These are phyloP conservation scores for Tetrahymena elliotti DNA, from an alignment of 73 alveolate genomes.

Conservation along the genomic window DNA sequence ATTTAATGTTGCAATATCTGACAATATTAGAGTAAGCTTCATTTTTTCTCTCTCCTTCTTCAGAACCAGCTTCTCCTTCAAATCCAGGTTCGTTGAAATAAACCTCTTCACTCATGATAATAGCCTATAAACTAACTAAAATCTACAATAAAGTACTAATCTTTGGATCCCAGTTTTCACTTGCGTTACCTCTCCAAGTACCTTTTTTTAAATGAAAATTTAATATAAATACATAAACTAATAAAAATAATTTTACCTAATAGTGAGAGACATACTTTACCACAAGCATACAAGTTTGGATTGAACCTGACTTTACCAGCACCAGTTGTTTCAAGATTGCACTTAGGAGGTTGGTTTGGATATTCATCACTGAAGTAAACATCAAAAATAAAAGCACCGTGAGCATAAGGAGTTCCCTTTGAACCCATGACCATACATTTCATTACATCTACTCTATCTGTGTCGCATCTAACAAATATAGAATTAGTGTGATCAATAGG, in stretches of 20 bases:
- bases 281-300: slow-evolving; percentile 72
- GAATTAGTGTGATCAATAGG: slow-evolving; percentile 79
- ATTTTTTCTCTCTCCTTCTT: slow-evolving; percentile 87
- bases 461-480: slow-evolving; percentile 72
- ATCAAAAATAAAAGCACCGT: slow-evolving; percentile 73
- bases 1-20: slow-evolving; percentile 82
- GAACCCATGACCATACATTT: slow-evolving; percentile 73
- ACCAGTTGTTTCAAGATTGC: slow-evolving; percentile 64
- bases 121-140: slow-evolving; percentile 62
- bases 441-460: slow-evolving; percentile 67
- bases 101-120: slow-evolving; percentile 71
- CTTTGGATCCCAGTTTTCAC: slow-evolving; percentile 81
- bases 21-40: slow-evolving; percentile 91
- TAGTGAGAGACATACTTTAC: slow-evolving; percentile 72
- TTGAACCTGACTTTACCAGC: slow-evolving; percentile 66
- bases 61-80: slow-evolving; percentile 81
- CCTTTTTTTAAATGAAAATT: slow-evolving; percentile 10
- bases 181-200: slow-evolving; percentile 72
- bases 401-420: slow-evolving; percentile 78
- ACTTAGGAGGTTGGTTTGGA: slow-evolving; percentile 70
- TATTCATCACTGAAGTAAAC: slow-evolving; percentile 57
- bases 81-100: slow-evolving; percentile 73
- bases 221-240: too few relatives aligned
- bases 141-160: slow-evolving; percentile 56
- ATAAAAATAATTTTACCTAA: not conserved